phyloP scores from a whole-genome alignment of 2,329 filamentous ascomycete genomes.

The Cordyceps farinosa region DNA sequence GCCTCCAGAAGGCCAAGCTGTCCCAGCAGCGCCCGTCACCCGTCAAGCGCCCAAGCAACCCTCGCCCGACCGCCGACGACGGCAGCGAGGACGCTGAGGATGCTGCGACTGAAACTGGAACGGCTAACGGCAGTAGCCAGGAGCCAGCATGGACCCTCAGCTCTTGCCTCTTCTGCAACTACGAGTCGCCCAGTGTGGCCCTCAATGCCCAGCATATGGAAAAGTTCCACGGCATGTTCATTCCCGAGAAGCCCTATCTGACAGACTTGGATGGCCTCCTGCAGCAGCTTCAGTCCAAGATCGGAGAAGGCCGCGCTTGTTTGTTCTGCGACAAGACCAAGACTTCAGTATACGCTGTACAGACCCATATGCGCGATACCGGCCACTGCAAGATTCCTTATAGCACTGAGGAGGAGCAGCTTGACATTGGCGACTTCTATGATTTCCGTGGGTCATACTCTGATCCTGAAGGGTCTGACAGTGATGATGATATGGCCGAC shows the following conservation, averaged over 20 bases:
- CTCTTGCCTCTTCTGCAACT: slow-evolving; percentile 88
- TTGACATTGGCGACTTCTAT: slow-evolving; percentile 94
- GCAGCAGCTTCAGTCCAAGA: slow-evolving; percentile 71
- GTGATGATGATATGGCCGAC: slow-evolving; percentile 46
- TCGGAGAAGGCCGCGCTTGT: slow-evolving; percentile 78
- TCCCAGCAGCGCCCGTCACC: slow-evolving; percentile 49
- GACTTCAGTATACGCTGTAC: slow-evolving; percentile 72
- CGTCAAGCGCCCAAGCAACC: slow-evolving; percentile 53
- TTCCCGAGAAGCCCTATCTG: slow-evolving; percentile 83
- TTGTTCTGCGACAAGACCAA: slow-evolving; percentile 83
- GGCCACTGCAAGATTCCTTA: slow-evolving; percentile 97
- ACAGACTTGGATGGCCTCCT: slow-evolving; percentile 79
- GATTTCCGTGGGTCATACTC: slow-evolving; percentile 96
- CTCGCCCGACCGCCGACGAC: slow-evolving; percentile 44
- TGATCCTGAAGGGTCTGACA: slow-evolving; percentile 66
- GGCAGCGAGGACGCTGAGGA: slow-evolving; percentile 45
- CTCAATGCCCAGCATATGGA: slow-evolving; percentile 87
- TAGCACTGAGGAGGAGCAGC: slow-evolving; percentile 79
- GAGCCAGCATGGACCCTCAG: slow-evolving; percentile 43
- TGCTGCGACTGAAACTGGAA: slow-evolving; percentile 40
- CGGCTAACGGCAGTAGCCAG: slow-evolving; percentile 27
- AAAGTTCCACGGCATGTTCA: slow-evolving; percentile 90
- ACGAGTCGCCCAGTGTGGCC: slow-evolving; percentile 69
- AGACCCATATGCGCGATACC: slow-evolving; percentile 97
- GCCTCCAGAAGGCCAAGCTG: slow-evolving; percentile 70